Base-by-base conservation (phyloP, 495 filamentous ascomycete genomes). In the Filosporella fistucella region DNA sequence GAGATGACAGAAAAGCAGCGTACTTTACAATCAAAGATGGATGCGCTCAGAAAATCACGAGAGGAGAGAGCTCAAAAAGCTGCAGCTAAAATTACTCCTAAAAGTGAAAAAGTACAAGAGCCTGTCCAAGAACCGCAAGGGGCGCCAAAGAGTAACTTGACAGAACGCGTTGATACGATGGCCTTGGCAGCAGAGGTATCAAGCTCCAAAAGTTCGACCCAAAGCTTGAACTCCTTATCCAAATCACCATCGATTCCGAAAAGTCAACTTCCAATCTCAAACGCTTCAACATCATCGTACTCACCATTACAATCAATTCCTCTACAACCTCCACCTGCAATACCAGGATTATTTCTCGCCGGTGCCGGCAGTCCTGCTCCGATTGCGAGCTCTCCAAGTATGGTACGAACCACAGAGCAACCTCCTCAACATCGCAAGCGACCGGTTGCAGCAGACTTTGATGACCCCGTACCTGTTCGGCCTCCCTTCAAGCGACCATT, bases 391-490 rank as follows among this genome's bases (percentile, higher is more conserved):
- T 13, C 29, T 24, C 34, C 13, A 30, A 25, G 4, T 20, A 26
- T 37, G 10, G 18, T 29, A 13, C 22, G 20, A 16, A 21, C 51
- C 10, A 23, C 38, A 2, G 17, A 37, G 21, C 25, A 34, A 25
- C 35, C 7, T 7, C 53, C 24, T 42, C 66, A 70, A 42, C n/a
- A n/a, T n/a, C 77, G 84, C 16, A 95, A 95, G 63, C 83, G 91
- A 17, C 88, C 87, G n/a, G 85, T 86, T 34, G 89, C 90, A 28
- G 76, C 87, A 12, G 90, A 95, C 59, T 91, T 95, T 52, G 80
- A 83, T 42, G 71, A 72, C 34, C 79, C 80, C 49, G 68, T 79
- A 4, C 40, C 26, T 3, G 23, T 68, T 16, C 57, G 66, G 14
- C 40, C 54, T 11, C 60, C 72, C n/a, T 57, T 71, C 23, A 93